A percentile compares a stretch with the other conserved stretches of the same genome.
Conservation (phyloP, 306 rosid species). For the Mimosa bimucronata region DNA sequence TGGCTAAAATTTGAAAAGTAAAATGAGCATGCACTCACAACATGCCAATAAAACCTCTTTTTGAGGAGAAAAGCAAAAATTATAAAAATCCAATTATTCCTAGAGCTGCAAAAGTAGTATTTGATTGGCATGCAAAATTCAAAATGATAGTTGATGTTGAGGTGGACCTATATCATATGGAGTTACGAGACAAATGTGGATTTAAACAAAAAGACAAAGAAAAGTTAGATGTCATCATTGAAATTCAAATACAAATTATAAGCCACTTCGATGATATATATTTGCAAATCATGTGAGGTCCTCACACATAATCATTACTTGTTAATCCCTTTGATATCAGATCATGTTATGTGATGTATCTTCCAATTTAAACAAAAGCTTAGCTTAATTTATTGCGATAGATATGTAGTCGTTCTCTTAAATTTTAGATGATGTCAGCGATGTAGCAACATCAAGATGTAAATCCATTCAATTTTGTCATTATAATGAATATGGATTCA, state of each 20-base stretch:
- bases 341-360: background rate
- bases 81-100: background rate
- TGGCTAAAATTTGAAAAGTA: background rate
- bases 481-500: background rate
- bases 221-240: constrained; percentile 12
- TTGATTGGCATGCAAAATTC: constrained; percentile 7
- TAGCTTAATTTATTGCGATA: background rate
- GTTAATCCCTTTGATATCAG: background rate
- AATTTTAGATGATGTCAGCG: background rate
- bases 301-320: background rate
- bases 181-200: constrained; percentile 1
- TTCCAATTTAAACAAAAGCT: background rate
- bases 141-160: background rate
- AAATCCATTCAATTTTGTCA: background rate
- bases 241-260: constrained; percentile 26
- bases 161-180: background rate
- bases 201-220: background rate
- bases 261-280: background rate
- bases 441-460: background rate
- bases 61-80: background rate
- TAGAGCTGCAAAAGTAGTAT: background rate
- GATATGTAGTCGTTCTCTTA: background rate
- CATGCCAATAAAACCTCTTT: background rate
- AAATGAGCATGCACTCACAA: background rate
- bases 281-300: constrained; percentile 14